These are phyloP conservation scores for Anisogramma anomala DNA, from an alignment of 2,329 filamentous ascomycete species.

Conservation along the genomic window DNA sequence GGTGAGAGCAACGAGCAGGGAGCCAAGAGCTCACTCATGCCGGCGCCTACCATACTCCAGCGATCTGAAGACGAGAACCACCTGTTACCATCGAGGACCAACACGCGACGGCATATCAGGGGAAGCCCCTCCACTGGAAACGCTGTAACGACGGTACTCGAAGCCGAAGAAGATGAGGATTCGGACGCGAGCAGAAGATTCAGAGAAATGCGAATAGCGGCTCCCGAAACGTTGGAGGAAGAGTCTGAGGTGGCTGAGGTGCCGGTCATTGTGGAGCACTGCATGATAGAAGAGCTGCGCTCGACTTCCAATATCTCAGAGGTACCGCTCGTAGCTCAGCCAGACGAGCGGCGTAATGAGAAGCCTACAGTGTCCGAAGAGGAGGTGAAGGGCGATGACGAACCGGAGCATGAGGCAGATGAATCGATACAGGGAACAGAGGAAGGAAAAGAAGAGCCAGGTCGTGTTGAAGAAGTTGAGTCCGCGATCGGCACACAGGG, in stretches of 20 bases:
- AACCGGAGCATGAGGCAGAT: slow-evolving; percentile 5
- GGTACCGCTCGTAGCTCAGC: slow-evolving; percentile 17
- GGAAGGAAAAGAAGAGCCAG: slow-evolving; percentile 17
- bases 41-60: slow-evolving; percentile 12
- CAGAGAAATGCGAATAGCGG: slow-evolving; percentile 34
- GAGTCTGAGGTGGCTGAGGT: slow-evolving; percentile 26
- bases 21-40: slow-evolving; percentile 19
- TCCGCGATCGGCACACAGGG: background rate
- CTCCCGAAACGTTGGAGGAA: slow-evolving; percentile 42
- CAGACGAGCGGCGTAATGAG: background rate
- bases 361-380: slow-evolving; percentile 16
- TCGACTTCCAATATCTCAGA: slow-evolving; percentile 15
- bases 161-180: slow-evolving; percentile 66
- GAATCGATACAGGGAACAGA: slow-evolving; percentile 11
- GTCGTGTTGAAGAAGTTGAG: background rate
- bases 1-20: slow-evolving; percentile 12
- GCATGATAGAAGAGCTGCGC: slow-evolving; percentile 11
- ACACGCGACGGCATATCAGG: slow-evolving; percentile 69
- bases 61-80: slow-evolving; percentile 34
- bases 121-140: slow-evolving; percentile 72
- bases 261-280: slow-evolving; percentile 31
- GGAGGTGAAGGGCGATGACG: slow-evolving; percentile 16
- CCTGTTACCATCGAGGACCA: slow-evolving; percentile 48
- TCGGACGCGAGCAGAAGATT: slow-evolving; percentile 35
- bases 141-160: slow-evolving; percentile 68